Percentiles rank a stretch among this genome's conserved stretches.
Conservation (phyloP, 352 stramenopile genomes). For the Pilasporangium apinafurcum region DNA sequence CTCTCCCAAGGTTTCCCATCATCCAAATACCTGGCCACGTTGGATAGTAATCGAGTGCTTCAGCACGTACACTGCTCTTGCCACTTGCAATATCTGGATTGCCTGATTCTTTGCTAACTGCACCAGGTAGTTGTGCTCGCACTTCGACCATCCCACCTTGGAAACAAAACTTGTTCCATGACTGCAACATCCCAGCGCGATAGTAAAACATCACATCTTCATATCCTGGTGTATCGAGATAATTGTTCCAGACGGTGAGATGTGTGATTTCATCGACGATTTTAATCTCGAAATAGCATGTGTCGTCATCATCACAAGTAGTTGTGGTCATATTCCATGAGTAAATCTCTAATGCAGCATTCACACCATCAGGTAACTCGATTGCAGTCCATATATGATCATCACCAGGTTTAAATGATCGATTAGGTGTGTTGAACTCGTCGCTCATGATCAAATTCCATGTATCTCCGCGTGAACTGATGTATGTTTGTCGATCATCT, state of each 20-base stretch:
- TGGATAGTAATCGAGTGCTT: conserved; percentile 26
- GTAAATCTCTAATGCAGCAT: conserved; percentile 85
- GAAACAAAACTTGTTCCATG: conserved; percentile 91
- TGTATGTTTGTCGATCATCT: conserved; percentile 15
- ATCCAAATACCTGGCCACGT: conserved; percentile 93
- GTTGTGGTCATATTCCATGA: conserved; percentile 52
- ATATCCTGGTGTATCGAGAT: conserved; percentile 32
- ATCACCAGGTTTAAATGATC: conserved; percentile 73
- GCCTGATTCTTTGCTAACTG: conserved; percentile 28
- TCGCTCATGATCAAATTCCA: conserved; percentile 76
- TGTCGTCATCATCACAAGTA: conserved; percentile 17
- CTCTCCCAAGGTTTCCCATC: conserved; percentile 91
- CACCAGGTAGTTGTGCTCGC: conserved; percentile 80
- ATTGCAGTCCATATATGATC: conserved; percentile 87
- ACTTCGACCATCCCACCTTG: conserved; percentile 85
- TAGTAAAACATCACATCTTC: conserved; percentile 13
- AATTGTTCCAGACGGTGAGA: not conserved
- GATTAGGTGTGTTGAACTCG: conserved; percentile 76
- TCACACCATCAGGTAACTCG: conserved; percentile 87
- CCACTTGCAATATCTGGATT: conserved; percentile 25
- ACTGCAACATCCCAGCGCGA: conserved; percentile 76
- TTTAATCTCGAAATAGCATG: conserved; percentile 28
- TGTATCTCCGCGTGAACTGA: conserved; percentile 20
- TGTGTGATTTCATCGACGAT: conserved; percentile 12
- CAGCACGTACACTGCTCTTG: conserved; percentile 12